Base-by-base conservation (phyloP, 768 basidiomycete genomes). In the Tricholoma matsutake region DNA sequence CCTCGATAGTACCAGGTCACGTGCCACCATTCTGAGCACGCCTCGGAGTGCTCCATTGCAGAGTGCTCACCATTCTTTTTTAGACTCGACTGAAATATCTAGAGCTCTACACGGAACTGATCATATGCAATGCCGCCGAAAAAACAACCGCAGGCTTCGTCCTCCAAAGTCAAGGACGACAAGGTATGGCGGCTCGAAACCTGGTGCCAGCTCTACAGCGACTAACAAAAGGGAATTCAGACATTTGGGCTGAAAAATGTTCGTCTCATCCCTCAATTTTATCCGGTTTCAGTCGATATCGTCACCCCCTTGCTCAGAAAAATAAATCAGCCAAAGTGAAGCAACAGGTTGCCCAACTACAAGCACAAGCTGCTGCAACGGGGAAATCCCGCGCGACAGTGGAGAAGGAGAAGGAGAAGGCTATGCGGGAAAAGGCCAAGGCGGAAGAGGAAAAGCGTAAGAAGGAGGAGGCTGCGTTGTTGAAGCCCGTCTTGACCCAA, bases 271-370 rank as follows among this genome's bases (percentile, higher is more conserved):
- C 11, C 32, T 32, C 6, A 52, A 6, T 13, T n/a, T 3, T 41
- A 51, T 31, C 57, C 47, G 43, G 61, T 64, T 56, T 58, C 18
- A 51, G 2, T 58, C 54, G 54, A 65, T 62, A 39, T 64, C 35
- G n/a, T 34, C 31, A 14, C n/a, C 6, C 9, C 31, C 39, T 58
- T 61, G 41, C 52, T 52, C 71, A 92, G 91, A 96, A 95, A 92
- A 95, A 94, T 72, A 95, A 94, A 78, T 96, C 94, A 2, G 77
- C 92, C 68, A 97, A 90, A 74, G 96, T 96, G 28, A 91, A 98
- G 79, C 86, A 89, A 66, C 83, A 93, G 64, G 88, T 96, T 20
- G 85, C 86, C 54, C 81, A 81, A 51, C 85, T 98, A 54, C 87
- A 97, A 75, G 82, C 88, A 62, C 92, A 96, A 72, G 83, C 86